Base-by-base conservation (phyloP, 192 early-diverging fungal species). In the Entomortierella chlamydospora region DNA sequence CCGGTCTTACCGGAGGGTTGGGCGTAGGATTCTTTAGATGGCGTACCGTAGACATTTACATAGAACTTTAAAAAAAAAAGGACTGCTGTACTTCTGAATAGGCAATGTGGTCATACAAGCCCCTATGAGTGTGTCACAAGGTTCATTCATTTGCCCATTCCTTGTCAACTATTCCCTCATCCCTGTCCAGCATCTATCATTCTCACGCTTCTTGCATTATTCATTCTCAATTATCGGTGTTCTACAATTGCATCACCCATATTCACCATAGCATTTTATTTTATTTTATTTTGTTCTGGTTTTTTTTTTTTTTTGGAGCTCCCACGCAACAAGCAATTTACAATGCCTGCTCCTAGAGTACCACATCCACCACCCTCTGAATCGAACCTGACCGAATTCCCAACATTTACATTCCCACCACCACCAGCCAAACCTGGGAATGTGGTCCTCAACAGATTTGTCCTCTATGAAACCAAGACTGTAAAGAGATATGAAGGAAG, bases 381-480 rank as follows among this genome's bases (percentile, higher is more conserved):
- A 20, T 61, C 68, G 22, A 39, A 49, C 50, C 34, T 64, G 30
- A 60, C 67, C 8, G 61, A 78, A 25, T 70, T 60, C 22, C 47
- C 68, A 2, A 37, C 62, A 1, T 70, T 78, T 41, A 56, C 56
- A 17, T 64, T 78, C 23, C 74, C 74, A 12, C 67, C 80, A 9
- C 72, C 66, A 4, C 69, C 80, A 31, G 61, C 81, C 15, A 64
- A 61, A 28, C 68, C 83, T 28, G 64, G 59, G 26, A 83, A 82
- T 26, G 64, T 87, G 18, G 84, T 90, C 13, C 79, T 92, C 54
- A 94, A 87, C 78, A 88, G 87, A 58, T 93, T 96, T 72, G 89
- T 90, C 22, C 86, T 98, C 30, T 97, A 96, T 74, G 96, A 98
- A 65, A 98, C 93, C 61, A 90, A 90, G 81, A 91, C 94, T 31